Conservation (phyloP, 2,329 filamentous ascomycete genomes). For the Graphiopsis chlorocephala region DNA sequence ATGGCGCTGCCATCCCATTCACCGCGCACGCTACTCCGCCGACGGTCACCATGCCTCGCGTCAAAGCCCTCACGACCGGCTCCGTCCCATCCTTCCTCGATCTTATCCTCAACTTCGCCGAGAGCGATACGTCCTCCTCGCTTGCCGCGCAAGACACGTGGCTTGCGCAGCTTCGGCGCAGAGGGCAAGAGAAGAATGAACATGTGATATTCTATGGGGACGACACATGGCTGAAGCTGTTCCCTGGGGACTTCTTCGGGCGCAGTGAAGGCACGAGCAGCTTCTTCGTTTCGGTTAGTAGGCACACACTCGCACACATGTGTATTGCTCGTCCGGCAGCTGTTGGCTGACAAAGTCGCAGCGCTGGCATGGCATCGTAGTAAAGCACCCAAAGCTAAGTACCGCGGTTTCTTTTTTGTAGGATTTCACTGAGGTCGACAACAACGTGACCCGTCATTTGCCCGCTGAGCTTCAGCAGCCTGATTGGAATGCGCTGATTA, state of each 20-base stretch:
- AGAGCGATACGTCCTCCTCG: constrained; percentile 86
- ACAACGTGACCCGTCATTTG: constrained; percentile 92
- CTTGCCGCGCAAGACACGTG: constrained; percentile 89
- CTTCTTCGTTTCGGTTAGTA: constrained; percentile 91
- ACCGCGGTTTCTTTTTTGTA: constrained; percentile 37
- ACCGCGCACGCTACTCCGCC: constrained; percentile 95
- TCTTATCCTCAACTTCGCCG: constrained; percentile 92
- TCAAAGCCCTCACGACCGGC: constrained; percentile 96
- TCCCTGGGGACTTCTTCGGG: constrained; percentile 74
- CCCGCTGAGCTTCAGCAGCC: constrained; percentile 67
- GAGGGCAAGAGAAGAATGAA: constrained; percentile 48
- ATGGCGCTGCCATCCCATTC: constrained; percentile 83
- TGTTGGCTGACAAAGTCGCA: not conserved
- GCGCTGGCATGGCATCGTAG: not conserved
- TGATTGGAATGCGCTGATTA: constrained; percentile 90
- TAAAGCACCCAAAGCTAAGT: constrained; percentile 7
- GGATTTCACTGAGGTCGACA: constrained; percentile 98
- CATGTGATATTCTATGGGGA: constrained; percentile 94
- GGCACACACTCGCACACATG: not conserved
- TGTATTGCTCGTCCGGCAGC: not conserved
- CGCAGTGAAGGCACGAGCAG: constrained; percentile 90
- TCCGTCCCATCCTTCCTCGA: constrained; percentile 98
- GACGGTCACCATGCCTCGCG: constrained; percentile 95
- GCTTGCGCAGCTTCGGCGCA: constrained; percentile 83
- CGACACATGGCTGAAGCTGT: constrained; percentile 97